A percentile compares a stretch with the other conserved stretches of the same genome.
phyloP scores from a whole-genome alignment of 371 early-diverging fungal species.

The Nematocida parisii region DNA sequence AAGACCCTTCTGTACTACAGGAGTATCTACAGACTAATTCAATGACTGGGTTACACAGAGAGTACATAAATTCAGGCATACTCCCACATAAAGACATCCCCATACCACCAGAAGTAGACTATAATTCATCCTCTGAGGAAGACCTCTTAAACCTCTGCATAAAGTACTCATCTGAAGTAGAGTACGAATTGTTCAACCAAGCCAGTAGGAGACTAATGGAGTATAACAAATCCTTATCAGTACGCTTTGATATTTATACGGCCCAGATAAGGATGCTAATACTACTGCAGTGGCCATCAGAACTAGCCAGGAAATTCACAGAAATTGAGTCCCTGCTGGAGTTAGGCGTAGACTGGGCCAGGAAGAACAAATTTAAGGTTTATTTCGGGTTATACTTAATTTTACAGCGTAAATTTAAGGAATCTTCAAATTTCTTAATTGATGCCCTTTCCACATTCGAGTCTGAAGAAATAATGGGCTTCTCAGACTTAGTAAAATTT shows the following conservation, averaged over 20 bases:
- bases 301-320: neutral
- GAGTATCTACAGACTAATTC: conserved; percentile 4
- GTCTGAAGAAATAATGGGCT: conserved; percentile 88
- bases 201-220: conserved; percentile 15
- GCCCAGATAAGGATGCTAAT: conserved; percentile 44
- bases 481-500: conserved; percentile 88
- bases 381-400: conserved; percentile 87
- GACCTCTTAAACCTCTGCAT: conserved; percentile 11
- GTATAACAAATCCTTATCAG: conserved; percentile 23
- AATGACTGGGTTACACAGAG: conserved; percentile 19
- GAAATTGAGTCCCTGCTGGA: conserved; percentile 70
- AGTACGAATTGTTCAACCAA: conserved; percentile 17
- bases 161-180: conserved; percentile 1
- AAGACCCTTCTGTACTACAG: neutral
- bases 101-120: neutral
- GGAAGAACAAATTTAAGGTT: conserved; percentile 93
- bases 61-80: conserved; percentile 10
- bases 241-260: conserved; percentile 39
- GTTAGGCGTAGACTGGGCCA: conserved; percentile 98
- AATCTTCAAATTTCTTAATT: conserved; percentile 79
- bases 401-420: conserved; percentile 87
- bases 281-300: conserved; percentile 9
- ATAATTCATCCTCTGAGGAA: conserved; percentile 11
- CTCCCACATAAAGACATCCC: neutral
- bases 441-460: conserved; percentile 93